These are phyloP conservation scores for Kwoniella shivajii DNA, from an alignment of 1,284 basidiomycete species.

Conservation along the genomic window DNA sequence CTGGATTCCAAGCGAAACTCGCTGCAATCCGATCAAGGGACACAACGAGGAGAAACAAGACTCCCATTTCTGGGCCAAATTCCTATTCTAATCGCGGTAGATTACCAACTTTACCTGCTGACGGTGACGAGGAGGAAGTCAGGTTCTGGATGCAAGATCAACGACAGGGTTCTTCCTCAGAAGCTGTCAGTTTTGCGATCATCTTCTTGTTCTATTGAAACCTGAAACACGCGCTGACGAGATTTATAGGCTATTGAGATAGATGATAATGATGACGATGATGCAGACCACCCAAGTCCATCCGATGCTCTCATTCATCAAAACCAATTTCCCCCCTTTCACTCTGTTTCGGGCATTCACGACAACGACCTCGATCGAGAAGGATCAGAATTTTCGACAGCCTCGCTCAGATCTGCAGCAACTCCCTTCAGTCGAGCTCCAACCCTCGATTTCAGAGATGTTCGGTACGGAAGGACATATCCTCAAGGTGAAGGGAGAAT, in stretches of 20 bases:
- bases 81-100: too few relatives aligned
- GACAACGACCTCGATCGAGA: neutral
- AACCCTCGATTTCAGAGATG: slow-evolving; percentile 2
- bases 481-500: neutral
- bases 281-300: neutral
- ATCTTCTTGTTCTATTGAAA: neutral
- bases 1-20: neutral
- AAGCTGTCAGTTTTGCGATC: neutral
- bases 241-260: neutral
- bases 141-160: neutral
- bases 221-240: too few relatives aligned
- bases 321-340: too few relatives aligned
- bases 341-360: too few relatives aligned
- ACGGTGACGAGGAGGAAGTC: neutral
- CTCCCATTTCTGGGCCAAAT: neutral
- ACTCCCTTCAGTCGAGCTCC: neutral
- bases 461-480: slow-evolving; percentile 4
- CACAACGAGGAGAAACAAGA: neutral
- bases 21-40: neutral
- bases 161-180: neutral
- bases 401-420: neutral
- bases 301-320: too few relatives aligned
- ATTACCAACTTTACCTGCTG: neutral
- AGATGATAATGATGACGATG: neutral
- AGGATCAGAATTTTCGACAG: neutral